Evolutionary conservation across 352 stramenopile species (phyloP).

Genomic region (Stephanocyclus meneghinianus): DNA sequence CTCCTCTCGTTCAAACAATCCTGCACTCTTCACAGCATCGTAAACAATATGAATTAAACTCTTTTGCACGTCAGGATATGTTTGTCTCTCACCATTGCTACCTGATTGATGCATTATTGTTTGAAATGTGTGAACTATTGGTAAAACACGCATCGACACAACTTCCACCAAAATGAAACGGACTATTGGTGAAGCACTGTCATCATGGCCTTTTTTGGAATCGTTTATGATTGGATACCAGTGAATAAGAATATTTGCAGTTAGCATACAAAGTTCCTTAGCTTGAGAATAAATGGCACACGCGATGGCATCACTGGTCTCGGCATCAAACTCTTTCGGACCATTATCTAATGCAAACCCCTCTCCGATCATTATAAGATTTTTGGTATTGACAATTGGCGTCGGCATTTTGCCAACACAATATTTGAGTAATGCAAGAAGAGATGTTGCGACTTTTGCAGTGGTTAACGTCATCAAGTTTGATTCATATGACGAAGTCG

Average conservation of each 20-base stretch:
- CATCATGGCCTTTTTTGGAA: not conserved
- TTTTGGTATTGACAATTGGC: constrained; percentile 42
- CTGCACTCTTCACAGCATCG: constrained; percentile 36
- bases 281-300: constrained; percentile 51
- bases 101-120: constrained; percentile 2
- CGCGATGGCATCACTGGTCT: constrained; percentile 40
- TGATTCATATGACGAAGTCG: constrained; percentile 12
- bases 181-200: constrained; percentile 17
- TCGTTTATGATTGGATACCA: constrained; percentile 56
- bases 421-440: constrained; percentile 38
- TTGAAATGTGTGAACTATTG: constrained; percentile 60
- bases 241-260: constrained; percentile 54
- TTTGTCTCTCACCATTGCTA: constrained; percentile 8
- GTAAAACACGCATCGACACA: constrained; percentile 56
- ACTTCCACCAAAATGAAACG: constrained; percentile 53
- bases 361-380: constrained; percentile 24
- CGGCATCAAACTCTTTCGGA: constrained; percentile 17
- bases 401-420: constrained; percentile 52
- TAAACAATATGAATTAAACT: constrained; percentile 46
- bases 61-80: constrained; percentile 13
- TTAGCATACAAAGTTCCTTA: constrained; percentile 48
- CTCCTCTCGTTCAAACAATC: constrained; percentile 55
- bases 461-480: not conserved
- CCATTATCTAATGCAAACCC: constrained; percentile 27
- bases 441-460: constrained; percentile 22